Base-by-base conservation (phyloP, 768 basidiomycete genomes). In the Termitomyces eurrhizus region DNA sequence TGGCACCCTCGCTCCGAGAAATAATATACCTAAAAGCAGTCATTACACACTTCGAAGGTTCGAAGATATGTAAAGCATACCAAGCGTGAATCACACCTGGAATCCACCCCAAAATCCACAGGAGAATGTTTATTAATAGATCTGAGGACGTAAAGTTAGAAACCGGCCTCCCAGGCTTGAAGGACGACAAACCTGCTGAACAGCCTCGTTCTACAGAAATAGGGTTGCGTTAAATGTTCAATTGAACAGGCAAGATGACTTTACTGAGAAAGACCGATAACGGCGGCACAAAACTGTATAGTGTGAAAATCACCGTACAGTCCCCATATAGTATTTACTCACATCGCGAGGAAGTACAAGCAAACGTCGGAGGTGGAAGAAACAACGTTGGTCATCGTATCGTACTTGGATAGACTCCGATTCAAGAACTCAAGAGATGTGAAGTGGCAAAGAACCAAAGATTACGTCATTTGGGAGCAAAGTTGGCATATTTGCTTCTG, bases 71-170 rank as follows among this genome's bases (percentile, higher is more conserved):
- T 7, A 42, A 18, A 41, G 18, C 41, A 29, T 33, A 55, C 54
- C 54, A 55, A 42, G 82, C 80, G 64, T 84, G 82, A 51, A 83
- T 67, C 6, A 83, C 74, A 36, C 82, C 83, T 18, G 83, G 82
- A 54, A 83, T 77, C 81, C 82, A 84, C 46, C 78, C 81, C 14
- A 83, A 69, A 32, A 82, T 68, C 64, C 70, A 73, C 12, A 80
- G 64, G 3, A 73, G 62, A 48, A 78, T 69, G 59, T 80, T 78
- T 56, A 77, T 76, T 62, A 70, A 70, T 49, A 78, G 67, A 59
- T 76, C 75, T 74, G 32, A 18, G 13, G 12, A 56, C 21, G 13
- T 4, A 29, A 18, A 49, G 26, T 57, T 56, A 7, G n/a, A 29
- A 37, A 39, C 11, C 35, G 2, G 21, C 9, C 21, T 37, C n/a